Base-by-base conservation (phyloP, 352 stramenopile species). In the Phytophthora citrophthora region DNA sequence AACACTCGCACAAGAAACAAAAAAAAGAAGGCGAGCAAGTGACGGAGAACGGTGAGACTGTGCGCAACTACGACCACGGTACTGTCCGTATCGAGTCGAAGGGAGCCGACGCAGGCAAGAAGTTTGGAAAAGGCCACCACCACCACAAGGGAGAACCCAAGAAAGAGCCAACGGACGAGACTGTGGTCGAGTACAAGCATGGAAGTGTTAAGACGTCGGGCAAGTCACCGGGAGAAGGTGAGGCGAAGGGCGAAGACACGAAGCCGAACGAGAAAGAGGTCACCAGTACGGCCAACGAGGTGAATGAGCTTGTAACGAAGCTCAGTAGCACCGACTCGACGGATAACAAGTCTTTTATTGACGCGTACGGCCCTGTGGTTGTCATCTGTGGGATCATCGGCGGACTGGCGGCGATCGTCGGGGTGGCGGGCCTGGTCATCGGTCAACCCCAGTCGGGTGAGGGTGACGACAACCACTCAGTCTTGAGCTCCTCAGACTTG, bases 301-400 rank as follows among this genome's bases (percentile, higher is more conserved):
- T 84, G 40, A 86, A 73, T 36, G 70, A 88, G 51, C 61, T 91
- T 10, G 70, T 77, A 34, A 90, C 81, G 12, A 82, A 91, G 64
- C 64, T 93, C 8, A 79, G 76, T 39, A 72, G 55, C 40, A 74
- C 69, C 1, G 44, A 29, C 8, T 60, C 61, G 5, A 47, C 49
- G 12, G 39, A 66, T 9, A 66, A 86, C 15, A 75, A 63, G 47
- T 72, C 60, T 32, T 82, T 86, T 44, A 62, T 74, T 41, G 68
- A 84, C 18, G 67, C 69, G 16, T 78, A 71, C 39, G 67, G 66
- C 12, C 80, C 82, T 0, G 63, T 90, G 13, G 67, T 91, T 55
- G 72, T 90, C 38, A 83, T 90, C 49, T 89, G 82, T 53, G 81
- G 78, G 26, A 73, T 86, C 53, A 79, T 93, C 52, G 82, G 81